Evolutionary conservation across 441 rosid genomes (phyloP), one percentile per base, ranked within the genome.

Genomic region (Jatropha multifida): DNA sequence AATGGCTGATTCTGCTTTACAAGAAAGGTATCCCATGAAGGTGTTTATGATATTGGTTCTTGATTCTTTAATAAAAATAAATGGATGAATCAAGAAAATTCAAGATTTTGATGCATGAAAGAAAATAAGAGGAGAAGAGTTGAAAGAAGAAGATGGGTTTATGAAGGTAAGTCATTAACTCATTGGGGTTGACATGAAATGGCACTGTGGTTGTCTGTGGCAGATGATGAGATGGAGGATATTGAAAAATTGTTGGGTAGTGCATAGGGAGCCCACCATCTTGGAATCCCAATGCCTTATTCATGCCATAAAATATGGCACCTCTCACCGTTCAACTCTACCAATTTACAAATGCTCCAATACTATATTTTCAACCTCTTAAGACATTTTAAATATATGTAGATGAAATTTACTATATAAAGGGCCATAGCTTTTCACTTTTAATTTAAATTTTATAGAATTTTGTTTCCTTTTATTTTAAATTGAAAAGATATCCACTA

Each of bases 1-100:
- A 59, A 94, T 76, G 73, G 99, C 89, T 49, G 98, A 86, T 63
- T 87, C 92, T 32, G 97, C 96, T 65, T 85, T 92, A 86, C 98
- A 93, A 66, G 98, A 92, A 82, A 93, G 77, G 64, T 81, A 81
- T 8, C 81, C 84, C 84, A 81, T 81, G 51, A 26, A 38, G 71
- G 13, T 49, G 5, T n/a, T 58, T 37, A 55, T 4, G 48, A 61
- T 62, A 76, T 40, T 69, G 73, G 69, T 52, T 0, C 7, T 69
- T 52, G 69, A 51, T 51, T 26, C 67, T 49, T 52, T 2, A 69
- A 59, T 54, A 18, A 4, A 14, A 14, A 17, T 54, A 7, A 54
- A 54, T 54, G 5, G 17, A 4, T 17, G 4, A 32, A 32, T 5
- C 58, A 54, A 54, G 32, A 26, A 17, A 32, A 48, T 46, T 46